These are phyloP conservation scores for Clarireedia hainanense DNA, from an alignment of 2,329 filamentous ascomycete species.

Conservation along the genomic window DNA sequence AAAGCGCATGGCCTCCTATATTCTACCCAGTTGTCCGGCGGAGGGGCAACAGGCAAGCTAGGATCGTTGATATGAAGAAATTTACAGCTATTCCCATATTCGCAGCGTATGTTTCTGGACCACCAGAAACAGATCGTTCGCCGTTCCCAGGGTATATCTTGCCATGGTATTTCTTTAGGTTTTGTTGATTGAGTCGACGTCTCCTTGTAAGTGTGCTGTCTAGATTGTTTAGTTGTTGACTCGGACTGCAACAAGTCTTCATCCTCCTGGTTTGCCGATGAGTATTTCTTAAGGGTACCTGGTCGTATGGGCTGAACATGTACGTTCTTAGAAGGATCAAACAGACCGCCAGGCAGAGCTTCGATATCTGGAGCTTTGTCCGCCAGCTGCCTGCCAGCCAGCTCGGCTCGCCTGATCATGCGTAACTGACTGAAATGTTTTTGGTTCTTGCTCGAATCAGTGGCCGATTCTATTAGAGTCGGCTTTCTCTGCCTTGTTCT, in stretches of 20 bases:
- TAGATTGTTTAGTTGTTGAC: not conserved
- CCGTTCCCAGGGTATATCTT: not conserved
- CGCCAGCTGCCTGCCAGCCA: constrained; percentile 36
- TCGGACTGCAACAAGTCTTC: not conserved
- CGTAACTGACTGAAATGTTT: constrained; percentile 35
- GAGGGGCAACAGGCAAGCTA: not conserved
- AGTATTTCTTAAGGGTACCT: constrained; percentile 10
- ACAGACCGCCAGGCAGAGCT: constrained; percentile 21
- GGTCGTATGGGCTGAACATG: constrained; percentile 14
- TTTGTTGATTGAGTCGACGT: not conserved
- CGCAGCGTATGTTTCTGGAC: not conserved
- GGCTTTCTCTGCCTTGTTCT: constrained; percentile 11
- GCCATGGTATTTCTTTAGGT: not conserved
- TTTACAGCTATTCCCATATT: not conserved
- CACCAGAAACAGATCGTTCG: constrained; percentile 1
- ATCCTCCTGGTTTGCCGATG: not conserved
- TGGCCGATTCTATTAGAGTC: constrained; percentile 22
- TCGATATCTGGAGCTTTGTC: constrained; percentile 35
- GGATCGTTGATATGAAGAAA: not conserved
- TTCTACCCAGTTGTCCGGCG: not conserved
- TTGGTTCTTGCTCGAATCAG: constrained; percentile 35
- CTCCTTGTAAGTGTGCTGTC: not conserved
- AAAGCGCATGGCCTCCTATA: not conserved
- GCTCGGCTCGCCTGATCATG: constrained; percentile 34
- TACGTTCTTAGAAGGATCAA: constrained; percentile 16